Evolutionary conservation across 148 eudicot species (phyloP).

Genomic region (Dianthus caryophyllus): DNA sequence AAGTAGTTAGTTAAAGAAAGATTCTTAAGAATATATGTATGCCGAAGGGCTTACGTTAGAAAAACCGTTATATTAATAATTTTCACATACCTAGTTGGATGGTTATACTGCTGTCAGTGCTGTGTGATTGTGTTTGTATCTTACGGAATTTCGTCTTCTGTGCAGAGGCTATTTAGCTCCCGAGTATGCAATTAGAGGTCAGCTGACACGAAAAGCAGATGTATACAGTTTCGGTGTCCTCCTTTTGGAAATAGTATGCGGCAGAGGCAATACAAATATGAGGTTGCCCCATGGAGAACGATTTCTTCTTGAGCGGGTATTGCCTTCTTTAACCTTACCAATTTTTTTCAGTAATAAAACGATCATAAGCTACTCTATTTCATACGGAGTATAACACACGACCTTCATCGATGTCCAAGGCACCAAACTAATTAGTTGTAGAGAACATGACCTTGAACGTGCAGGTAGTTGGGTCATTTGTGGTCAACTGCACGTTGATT

Average conservation of each 20-base stretch:
- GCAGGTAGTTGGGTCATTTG: background rate
- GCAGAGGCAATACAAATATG: constrained; percentile 38
- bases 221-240: constrained; percentile 54
- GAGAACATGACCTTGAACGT: background rate
- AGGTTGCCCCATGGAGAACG: constrained; percentile 40
- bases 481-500: no score
- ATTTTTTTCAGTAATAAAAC: background rate
- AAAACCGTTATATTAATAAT: no score
- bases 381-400: background rate
- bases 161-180: constrained; percentile 55
- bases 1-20: no score
- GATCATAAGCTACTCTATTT: no score
- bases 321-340: background rate
- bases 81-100: no score
- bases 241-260: constrained; percentile 44
- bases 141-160: background rate
- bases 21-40: no score
- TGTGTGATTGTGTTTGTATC: background rate
- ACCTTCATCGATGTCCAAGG: background rate
- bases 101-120: background rate
- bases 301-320: constrained; percentile 48
- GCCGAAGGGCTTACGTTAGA: no score
- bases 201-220: constrained; percentile 47
- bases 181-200: constrained; percentile 49
- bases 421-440: background rate